Conservation (phyloP, 129 eudicot genomes). For the Flaveria brownii region DNA sequence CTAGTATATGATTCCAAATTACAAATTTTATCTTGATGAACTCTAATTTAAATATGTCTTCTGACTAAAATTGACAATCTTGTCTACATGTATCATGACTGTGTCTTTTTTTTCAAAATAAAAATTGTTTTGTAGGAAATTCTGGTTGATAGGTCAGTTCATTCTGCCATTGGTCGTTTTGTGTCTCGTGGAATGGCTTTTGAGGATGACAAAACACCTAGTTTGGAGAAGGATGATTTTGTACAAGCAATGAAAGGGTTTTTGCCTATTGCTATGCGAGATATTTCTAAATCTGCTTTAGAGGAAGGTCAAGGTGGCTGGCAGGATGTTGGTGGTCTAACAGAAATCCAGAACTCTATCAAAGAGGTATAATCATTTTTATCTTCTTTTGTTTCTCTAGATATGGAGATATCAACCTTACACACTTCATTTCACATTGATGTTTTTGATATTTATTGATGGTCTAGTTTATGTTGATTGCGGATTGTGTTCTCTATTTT, state of each 20-base stretch:
- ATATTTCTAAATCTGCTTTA: conserved; percentile 68
- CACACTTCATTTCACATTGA: background rate
- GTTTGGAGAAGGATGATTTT: conserved; percentile 71
- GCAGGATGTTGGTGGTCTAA: conserved; percentile 97
- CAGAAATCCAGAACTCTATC: conserved; percentile 76
- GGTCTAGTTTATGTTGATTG: too few relatives aligned
- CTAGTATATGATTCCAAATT: conserved; percentile 10
- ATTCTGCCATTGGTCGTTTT: conserved; percentile 76
- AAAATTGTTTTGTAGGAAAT: conserved; percentile 48
- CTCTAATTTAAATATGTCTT: conserved; percentile 19
- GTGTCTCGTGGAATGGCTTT: conserved; percentile 47
- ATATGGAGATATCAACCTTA: conserved; percentile 5
- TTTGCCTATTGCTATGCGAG: conserved; percentile 97
- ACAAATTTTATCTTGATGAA: background rate
- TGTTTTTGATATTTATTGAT: background rate
- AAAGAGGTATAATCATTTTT: conserved; percentile 57
- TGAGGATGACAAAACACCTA: conserved; percentile 50
- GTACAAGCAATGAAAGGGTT: conserved; percentile 78
- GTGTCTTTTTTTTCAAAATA: background rate
- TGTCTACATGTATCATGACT: background rate
- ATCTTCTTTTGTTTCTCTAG: background rate
- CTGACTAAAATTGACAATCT: background rate
- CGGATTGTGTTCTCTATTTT: too few relatives aligned
- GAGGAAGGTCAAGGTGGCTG: conserved; percentile 86
- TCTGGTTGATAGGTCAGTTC: conserved; percentile 83